Base-by-base conservation (phyloP, 1,284 basidiomycete genomes). In the Puccinia triticina region DNA sequence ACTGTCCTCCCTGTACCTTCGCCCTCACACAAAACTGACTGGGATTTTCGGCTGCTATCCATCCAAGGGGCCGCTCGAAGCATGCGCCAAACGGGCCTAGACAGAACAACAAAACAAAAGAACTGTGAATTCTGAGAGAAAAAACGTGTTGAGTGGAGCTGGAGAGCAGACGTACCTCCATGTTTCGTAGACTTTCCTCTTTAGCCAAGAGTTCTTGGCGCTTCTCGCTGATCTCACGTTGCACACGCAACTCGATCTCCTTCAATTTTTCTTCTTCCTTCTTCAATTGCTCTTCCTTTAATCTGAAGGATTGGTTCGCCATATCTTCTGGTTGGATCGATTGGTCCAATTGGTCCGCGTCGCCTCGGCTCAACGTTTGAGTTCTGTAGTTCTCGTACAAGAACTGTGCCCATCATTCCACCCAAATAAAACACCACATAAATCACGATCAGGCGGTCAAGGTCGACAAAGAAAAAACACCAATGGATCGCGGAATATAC, bases 201-300 rank as follows among this genome's bases (percentile, higher is more conserved):
- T 88, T 88, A 21, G 88, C 88, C 50, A 88, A 79, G 84, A 99
- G 89, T 88, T 99, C 96, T 88, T 99, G 97, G 86, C 96, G 91
- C 90, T 98, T 98, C 90, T 99, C 94, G 88, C 94, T 94, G 88
- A 99, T 96, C 90, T 99, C 97, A 83, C 97, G 92, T 88, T 98
- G 96, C 55, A 98, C 95, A 88, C 95, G 95, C 88, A 98, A 91
- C 88, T 99, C 97, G 87, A 98, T 95, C 89, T 99, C 97, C 85
- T 96, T 94, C 84, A 99, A 90, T 92, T 94, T 87, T 59, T 86
- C 85, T 85, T 88, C 88, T 88, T 99, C 97, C 84, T 94, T 90
- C 85, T 96, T 93, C 83, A 99, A 92, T 88, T 99, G 97, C 88
- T 99, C 96, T 89, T 99, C 96, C 90, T 98, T 98, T 89, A 98